Percentiles rank a stretch among this genome's conserved stretches.
phyloP scores from a whole-genome alignment of 2,329 filamentous ascomycete genomes.

The Paecilomyces formosus region DNA sequence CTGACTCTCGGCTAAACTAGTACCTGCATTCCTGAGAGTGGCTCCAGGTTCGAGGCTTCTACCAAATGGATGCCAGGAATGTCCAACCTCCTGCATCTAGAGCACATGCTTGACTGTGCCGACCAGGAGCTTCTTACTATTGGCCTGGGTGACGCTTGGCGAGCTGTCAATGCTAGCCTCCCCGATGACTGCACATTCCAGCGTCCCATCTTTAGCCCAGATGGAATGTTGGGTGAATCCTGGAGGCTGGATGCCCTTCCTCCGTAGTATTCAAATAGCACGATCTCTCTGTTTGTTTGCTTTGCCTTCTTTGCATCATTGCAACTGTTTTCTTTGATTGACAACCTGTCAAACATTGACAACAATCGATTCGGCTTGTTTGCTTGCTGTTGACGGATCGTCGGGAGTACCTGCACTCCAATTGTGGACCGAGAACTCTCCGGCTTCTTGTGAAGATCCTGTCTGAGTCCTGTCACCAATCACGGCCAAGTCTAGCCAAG shows the following conservation, averaged over 20 bases:
- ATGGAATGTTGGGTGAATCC: slow-evolving; percentile 28
- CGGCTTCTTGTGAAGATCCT: slow-evolving; percentile 15
- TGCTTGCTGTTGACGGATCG: slow-evolving; percentile 4
- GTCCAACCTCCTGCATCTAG: slow-evolving; percentile 13
- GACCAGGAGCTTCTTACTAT: slow-evolving; percentile 11
- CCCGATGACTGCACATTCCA: slow-evolving; percentile 21
- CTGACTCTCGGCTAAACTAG: slow-evolving; percentile 29
- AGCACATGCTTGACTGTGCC: background rate
- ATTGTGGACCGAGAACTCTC: slow-evolving; percentile 8
- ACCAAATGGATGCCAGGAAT: slow-evolving; percentile 13
- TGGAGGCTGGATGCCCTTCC: slow-evolving; percentile 25
- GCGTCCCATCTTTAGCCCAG: slow-evolving; percentile 20
- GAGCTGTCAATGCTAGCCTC: slow-evolving; percentile 3
- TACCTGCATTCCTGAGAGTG: slow-evolving; percentile 27
- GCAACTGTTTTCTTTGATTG: slow-evolving; percentile 21
- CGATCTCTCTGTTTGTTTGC: slow-evolving; percentile 33
- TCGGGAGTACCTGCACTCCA: slow-evolving; percentile 10
- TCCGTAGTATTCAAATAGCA: slow-evolving; percentile 29
- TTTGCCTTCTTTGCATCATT: slow-evolving; percentile 35
- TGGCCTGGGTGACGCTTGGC: slow-evolving; percentile 8
- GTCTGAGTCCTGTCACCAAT: slow-evolving; percentile 20
- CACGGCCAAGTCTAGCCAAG: slow-evolving; percentile 13
- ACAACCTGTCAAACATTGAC: slow-evolving; percentile 23
- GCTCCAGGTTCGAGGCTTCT: slow-evolving; percentile 9
- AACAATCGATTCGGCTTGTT: slow-evolving; percentile 8